Evolutionary conservation across 805 yeast genomes (phyloP).

Genomic region (Starmerella vitae): DNA sequence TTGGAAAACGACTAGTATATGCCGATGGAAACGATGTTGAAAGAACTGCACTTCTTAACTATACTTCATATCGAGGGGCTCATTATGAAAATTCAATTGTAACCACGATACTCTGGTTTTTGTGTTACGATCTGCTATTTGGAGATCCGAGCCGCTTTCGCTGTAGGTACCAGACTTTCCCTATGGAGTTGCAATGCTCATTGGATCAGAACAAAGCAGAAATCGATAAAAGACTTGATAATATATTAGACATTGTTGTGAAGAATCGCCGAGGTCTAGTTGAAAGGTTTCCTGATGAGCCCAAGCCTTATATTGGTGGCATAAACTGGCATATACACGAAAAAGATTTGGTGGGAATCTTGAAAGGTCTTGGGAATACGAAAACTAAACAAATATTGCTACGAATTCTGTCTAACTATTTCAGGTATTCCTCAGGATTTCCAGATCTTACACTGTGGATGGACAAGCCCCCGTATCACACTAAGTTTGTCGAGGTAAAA

Average conservation of each 20-base stretch:
- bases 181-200: constrained; percentile 23
- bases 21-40: constrained; percentile 24
- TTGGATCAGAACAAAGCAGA: constrained; percentile 19
- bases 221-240: constrained; percentile 21
- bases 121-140: constrained; percentile 27
- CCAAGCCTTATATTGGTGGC: constrained; percentile 22
- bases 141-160: constrained; percentile 23
- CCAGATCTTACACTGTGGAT: constrained; percentile 30
- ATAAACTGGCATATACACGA: constrained; percentile 24
- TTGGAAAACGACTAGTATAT: constrained; percentile 10
- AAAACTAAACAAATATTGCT: constrained; percentile 5
- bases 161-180: constrained; percentile 26
- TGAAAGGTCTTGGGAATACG: constrained; percentile 10
- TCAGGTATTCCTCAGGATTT: constrained; percentile 24
- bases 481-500: constrained; percentile 28
- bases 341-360: constrained; percentile 6
- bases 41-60: constrained; percentile 25
- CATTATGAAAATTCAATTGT: constrained; percentile 28
- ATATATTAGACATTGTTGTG: constrained; percentile 3
- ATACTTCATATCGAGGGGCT: constrained; percentile 27
- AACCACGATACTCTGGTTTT: constrained; percentile 22
- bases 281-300: constrained; percentile 8
- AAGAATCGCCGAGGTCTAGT: neutral
- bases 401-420: constrained; percentile 18
- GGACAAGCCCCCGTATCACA: neutral